Base-by-base conservation (phyloP, 495 filamentous ascomycete genomes). In the Astrothelium macrocarpum region DNA sequence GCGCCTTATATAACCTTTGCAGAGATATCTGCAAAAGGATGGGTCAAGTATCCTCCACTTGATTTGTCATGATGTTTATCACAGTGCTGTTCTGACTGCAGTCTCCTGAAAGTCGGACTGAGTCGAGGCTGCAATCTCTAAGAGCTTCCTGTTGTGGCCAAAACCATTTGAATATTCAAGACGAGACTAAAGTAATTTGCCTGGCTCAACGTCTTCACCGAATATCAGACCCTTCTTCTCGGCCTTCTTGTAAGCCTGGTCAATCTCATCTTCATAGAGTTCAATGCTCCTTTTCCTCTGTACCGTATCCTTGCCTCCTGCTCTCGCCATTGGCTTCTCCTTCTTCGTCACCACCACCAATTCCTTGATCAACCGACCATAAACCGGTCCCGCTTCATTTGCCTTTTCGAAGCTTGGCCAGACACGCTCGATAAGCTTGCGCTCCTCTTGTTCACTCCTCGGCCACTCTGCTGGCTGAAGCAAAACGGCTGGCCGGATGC, bases 401-500 rank as follows among this genome's bases (percentile, higher is more conserved):
- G 80, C 80, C 45, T 80, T 65, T 43, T 79, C 70, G 10, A 84
- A 70, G 5, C 64, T 75, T 0, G 78, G 79, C 81, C 81, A 83
- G 23, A 80, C 23, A 0, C 60, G 60, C 49, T 77, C 72, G 9
- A 78, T 71, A 10, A 76, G 62, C 0, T 63, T 65, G 12, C 20
- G 20, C 14, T 64, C 58, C 12, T 46, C 26, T 5, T 32, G 28
- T 2, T 61, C n/a, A 32, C 26, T 53, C 14, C 29, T 18, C 5
- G 58, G 39, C 25, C 49, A 18, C n/a, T n/a, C 70, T 61, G 46
- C 46, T 0, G 77, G 80, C 63, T 87, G 84, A 14, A 87, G 31
- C 12, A 87, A 62, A 29, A 85, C 69, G 0, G 75, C 75, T 1
- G 83, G 73, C 63, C 84, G 78, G 66, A 84, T 84, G 32, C 76